Percentiles rank a stretch among this genome's conserved stretches.
Evolutionary conservation across 257 asterid genomes (phyloP).

Genomic region (Forsythia suspensa): DNA sequence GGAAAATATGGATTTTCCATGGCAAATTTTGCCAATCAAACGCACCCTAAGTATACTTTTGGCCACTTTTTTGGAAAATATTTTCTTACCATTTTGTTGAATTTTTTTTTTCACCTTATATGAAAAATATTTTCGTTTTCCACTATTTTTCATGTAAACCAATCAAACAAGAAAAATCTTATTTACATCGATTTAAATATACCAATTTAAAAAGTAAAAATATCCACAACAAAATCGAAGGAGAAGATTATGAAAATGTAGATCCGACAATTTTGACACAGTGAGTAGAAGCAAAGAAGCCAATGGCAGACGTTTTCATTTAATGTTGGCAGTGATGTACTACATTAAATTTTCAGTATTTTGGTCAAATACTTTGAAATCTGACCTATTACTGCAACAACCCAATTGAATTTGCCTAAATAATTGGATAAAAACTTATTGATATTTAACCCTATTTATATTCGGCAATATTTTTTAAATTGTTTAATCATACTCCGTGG

Average conservation of each 20-base stretch:
- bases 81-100: too few species aligned
- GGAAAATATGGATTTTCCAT: too few species aligned
- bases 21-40: too few species aligned
- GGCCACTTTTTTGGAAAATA: too few species aligned
- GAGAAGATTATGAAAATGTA: neutral
- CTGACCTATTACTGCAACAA: conserved; percentile 14
- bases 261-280: neutral
- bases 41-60: too few species aligned
- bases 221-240: neutral
- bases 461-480: too few species aligned
- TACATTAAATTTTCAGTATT: conserved; percentile 14
- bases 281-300: conserved; percentile 26
- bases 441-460: neutral
- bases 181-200: neutral
- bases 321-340: conserved; percentile 41
- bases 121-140: too few species aligned
- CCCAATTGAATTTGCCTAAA: conserved; percentile 19
- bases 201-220: neutral
- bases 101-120: too few species aligned
- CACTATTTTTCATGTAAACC: too few species aligned
- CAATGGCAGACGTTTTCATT: conserved; percentile 54
- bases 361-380: conserved; percentile 38
- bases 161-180: too few species aligned
- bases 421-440: conserved; percentile 12
- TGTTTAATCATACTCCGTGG: too few species aligned